Evolutionary conservation across 2,329 filamentous ascomycete species (phyloP), one percentile per base, ranked within the genome.

Genomic region (Iodosphaeria phyllophila): DNA sequence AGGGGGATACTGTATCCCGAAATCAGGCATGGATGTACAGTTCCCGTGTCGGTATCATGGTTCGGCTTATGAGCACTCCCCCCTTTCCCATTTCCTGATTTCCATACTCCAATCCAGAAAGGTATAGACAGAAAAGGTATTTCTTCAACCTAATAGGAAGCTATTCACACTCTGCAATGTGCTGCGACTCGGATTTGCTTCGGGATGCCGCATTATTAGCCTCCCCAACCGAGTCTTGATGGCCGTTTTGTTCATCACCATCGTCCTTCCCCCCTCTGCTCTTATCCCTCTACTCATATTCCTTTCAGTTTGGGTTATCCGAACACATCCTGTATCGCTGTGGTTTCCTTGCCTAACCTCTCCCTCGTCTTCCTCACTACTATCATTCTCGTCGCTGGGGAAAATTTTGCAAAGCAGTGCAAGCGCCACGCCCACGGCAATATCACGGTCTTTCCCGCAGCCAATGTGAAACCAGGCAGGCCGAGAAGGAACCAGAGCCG

Each of bases 121-220:
- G n/a, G n/a, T n/a, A n/a, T n/a, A n/a, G n/a, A n/a, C n/a, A n/a
- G n/a, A n/a, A n/a, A n/a, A n/a, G n/a, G n/a, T n/a, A n/a, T n/a
- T n/a, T n/a, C 10, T 16, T 22, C 16, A 27, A 10, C 39, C 61
- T 70, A 95, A 86, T 25, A 95, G 51, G 40, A 80, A 92, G 28
- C 78, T 78, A 48, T 95, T 93, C 5, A 95, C 75, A 36, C 80
- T 86, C 48, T 93, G 84, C 18, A 95, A 52, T 0, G 84, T 93
- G 13, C 78, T 64, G 18, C 89, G 61, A 32, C 74, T 84, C 0
- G 86, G 84, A 42, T 91, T 92, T 3, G 74, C 76, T 35, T 76
- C 71, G 1, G 83, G 75, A 42, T 75, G 74, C 0, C 67, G 68
- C 5, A 72, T 74, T 47, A 86, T 79, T 37, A 95, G 78, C 57